Evolutionary conservation across 345 rosid genomes (phyloP).

Genomic region (Salix caprea): DNA sequence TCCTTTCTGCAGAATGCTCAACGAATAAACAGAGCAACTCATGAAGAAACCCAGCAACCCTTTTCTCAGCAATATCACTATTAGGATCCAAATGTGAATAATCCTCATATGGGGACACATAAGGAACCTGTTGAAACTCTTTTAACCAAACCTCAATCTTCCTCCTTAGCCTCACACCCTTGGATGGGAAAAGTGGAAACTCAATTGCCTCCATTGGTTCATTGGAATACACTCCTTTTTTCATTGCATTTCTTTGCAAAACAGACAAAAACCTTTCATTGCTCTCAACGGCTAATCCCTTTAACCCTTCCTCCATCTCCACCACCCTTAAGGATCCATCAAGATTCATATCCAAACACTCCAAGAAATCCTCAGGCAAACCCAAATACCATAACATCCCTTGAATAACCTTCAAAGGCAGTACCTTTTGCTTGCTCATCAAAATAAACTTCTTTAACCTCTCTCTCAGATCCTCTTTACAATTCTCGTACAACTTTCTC

Average conservation of each 20-base stretch:
- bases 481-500: slow-evolving; percentile 38
- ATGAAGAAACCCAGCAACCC: slow-evolving; percentile 81
- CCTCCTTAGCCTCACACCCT: slow-evolving; percentile 66
- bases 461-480: slow-evolving; percentile 45
- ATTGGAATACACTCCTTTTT: slow-evolving; percentile 36
- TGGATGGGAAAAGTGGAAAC: slow-evolving; percentile 77
- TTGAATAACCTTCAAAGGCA: slow-evolving; percentile 70
- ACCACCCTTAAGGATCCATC: slow-evolving; percentile 54
- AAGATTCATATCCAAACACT: slow-evolving; percentile 31
- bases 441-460: slow-evolving; percentile 60
- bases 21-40: slow-evolving; percentile 78
- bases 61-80: slow-evolving; percentile 76
- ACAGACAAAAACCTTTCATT: slow-evolving; percentile 40
- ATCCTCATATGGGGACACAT: slow-evolving; percentile 76
- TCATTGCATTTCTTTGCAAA: slow-evolving; percentile 59
- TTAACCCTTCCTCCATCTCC: slow-evolving; percentile 67
- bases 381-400: slow-evolving; percentile 91
- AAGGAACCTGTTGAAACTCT: slow-evolving; percentile 70
- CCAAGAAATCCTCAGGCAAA: slow-evolving; percentile 57
- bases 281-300: slow-evolving; percentile 49
- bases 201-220: slow-evolving; percentile 41
- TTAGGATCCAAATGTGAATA: slow-evolving; percentile 54
- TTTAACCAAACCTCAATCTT: slow-evolving; percentile 66
- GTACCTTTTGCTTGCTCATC: slow-evolving; percentile 60
- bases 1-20: slow-evolving; percentile 78